Percentiles rank a stretch among this genome's conserved stretches.
Conservation (phyloP, 2,329 filamentous ascomycete genomes). For the Ophiostoma sp. region DNA sequence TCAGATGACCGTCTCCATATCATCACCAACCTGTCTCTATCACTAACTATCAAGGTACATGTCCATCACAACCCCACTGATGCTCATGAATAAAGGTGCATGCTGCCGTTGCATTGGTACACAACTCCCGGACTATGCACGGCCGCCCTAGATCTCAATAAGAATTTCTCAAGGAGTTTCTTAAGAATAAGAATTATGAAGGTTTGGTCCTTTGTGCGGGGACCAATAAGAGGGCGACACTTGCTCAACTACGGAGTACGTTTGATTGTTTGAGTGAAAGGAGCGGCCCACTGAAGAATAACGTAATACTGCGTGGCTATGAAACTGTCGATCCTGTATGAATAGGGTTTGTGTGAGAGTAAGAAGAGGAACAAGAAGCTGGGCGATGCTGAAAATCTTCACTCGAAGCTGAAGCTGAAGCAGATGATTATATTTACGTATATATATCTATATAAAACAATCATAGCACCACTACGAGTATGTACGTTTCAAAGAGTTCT, state of each 20-base stretch:
- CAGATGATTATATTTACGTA: background rate
- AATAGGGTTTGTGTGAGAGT: background rate
- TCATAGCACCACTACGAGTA: background rate
- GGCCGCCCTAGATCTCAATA: background rate
- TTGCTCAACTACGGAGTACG: background rate
- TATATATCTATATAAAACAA: background rate
- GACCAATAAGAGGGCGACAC: background rate
- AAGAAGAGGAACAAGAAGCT: background rate
- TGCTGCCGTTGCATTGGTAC: constrained; percentile 7
- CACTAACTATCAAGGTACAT: background rate
- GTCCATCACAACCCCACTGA: background rate
- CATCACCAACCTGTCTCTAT: background rate
- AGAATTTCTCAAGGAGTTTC: background rate
- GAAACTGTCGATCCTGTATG: constrained; percentile 4
- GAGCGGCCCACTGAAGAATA: background rate
- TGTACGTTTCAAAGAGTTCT: background rate
- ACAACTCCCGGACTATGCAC: constrained; percentile 9
- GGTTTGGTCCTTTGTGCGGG: background rate
- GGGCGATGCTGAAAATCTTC: background rate
- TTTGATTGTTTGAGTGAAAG: background rate
- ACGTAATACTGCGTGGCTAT: background rate
- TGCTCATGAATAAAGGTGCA: constrained; percentile 7
- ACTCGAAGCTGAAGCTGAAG: background rate
- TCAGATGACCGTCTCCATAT: background rate
- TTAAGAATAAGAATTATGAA: constrained; percentile 3